phyloP scores from a whole-genome alignment of 257 asterid genomes.

The Solanum clarkiae region DNA sequence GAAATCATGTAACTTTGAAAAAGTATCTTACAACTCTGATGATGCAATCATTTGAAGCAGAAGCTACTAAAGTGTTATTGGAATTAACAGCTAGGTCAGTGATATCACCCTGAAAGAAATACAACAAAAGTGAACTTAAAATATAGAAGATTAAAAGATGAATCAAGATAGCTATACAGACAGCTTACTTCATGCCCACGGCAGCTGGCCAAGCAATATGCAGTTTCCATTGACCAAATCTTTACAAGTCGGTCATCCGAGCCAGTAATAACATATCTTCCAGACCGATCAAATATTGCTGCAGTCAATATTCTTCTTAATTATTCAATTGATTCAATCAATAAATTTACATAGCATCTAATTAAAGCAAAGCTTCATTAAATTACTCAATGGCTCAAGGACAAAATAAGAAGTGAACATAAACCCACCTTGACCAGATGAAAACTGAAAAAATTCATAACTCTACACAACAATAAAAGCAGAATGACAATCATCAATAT shows the following conservation, averaged over 20 bases:
- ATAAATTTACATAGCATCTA: neutral
- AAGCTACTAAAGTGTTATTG: conserved; percentile 86
- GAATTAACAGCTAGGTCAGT: conserved; percentile 93
- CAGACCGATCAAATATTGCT: conserved; percentile 86
- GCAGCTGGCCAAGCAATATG: conserved; percentile 93
- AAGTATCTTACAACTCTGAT: conserved; percentile 76
- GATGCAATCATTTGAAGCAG: conserved; percentile 86
- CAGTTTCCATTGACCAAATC: conserved; percentile 99
- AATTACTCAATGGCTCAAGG: neutral
- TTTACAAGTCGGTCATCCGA: conserved; percentile 97
- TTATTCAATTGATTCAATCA: neutral
- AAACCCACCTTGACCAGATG: neutral
- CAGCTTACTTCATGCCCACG: conserved; percentile 94
- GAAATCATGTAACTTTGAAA: neutral
- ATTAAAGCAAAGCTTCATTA: neutral
- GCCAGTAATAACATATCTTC: conserved; percentile 93
- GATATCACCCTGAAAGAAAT: conserved; percentile 70
- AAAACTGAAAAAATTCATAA: neutral
- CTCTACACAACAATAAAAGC: neutral
- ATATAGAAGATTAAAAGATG: conserved; percentile 4
- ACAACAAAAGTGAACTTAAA: conserved; percentile 8
- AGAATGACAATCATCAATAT: neutral
- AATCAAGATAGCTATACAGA: neutral
- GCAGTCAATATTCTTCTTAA: conserved; percentile 12
- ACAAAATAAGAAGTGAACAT: neutral